A percentile compares a stretch with the other conserved stretches of the same genome.
Conservation (phyloP, 352 stramenopile species). For the Stephanocyclus meneghinianus region DNA sequence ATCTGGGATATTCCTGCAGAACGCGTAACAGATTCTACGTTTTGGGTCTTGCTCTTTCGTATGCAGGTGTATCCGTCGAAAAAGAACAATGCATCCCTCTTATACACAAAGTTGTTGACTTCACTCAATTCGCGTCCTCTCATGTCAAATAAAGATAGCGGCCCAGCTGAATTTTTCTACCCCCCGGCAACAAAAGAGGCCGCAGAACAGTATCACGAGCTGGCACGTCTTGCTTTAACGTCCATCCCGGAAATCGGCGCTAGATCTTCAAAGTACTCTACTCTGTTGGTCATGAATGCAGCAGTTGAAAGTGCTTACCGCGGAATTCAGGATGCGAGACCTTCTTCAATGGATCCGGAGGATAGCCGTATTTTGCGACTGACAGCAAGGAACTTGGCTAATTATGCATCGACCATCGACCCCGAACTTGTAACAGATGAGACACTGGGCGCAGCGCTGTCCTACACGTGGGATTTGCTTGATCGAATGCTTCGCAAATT, state of each 20-base stretch:
- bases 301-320: slow-evolving; percentile 76
- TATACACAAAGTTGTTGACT: slow-evolving; percentile 82
- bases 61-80: slow-evolving; percentile 84
- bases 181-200: slow-evolving; percentile 61
- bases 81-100: slow-evolving; percentile 75
- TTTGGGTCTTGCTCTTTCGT: slow-evolving; percentile 83
- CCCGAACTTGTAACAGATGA: slow-evolving; percentile 46
- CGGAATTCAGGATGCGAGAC: slow-evolving; percentile 68
- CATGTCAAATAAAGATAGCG: slow-evolving; percentile 72
- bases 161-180: slow-evolving; percentile 75
- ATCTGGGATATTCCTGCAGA: slow-evolving; percentile 79
- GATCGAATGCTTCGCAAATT: slow-evolving; percentile 79
- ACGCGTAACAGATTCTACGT: slow-evolving; percentile 77
- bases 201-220: slow-evolving; percentile 67
- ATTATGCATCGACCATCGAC: slow-evolving; percentile 79
- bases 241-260: slow-evolving; percentile 62
- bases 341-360: slow-evolving; percentile 80
- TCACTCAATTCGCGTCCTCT: slow-evolving; percentile 77
- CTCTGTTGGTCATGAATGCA: slow-evolving; percentile 75
- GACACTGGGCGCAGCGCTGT: slow-evolving; percentile 65
- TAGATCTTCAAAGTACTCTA: slow-evolving; percentile 62
- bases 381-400: slow-evolving; percentile 78
- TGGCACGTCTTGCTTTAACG: slow-evolving; percentile 75
- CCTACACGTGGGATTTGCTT: slow-evolving; percentile 78
- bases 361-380: slow-evolving; percentile 82